A percentile compares a stretch with the other conserved stretches of the same genome.
These are phyloP conservation scores for Leishmania aethiopica DNA, from an alignment of 208 protist species.

Conservation along the genomic window DNA sequence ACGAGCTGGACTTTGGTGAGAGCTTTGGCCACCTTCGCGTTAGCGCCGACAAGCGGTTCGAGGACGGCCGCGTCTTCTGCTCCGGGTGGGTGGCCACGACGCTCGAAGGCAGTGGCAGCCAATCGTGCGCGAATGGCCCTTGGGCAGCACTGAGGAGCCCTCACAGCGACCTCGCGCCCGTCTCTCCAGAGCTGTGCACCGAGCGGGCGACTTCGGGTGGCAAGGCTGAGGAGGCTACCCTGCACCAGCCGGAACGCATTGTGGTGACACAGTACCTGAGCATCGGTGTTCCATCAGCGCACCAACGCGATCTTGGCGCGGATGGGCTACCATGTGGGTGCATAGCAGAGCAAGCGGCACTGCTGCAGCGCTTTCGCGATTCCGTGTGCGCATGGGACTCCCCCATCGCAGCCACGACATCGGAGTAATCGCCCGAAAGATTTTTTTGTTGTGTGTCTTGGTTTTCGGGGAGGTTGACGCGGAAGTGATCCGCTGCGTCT, in stretches of 20 bases:
- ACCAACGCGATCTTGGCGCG: not conserved
- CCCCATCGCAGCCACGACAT: not conserved
- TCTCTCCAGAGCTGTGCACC: not conserved
- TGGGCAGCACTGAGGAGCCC: not conserved
- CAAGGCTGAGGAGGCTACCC: not conserved
- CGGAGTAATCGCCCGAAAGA: not conserved
- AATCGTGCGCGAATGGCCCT: not conserved
- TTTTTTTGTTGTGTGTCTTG: not conserved
- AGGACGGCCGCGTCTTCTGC: slow-evolving; percentile 19
- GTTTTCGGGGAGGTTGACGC: too few relatives aligned
- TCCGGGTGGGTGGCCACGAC: slow-evolving; percentile 26
- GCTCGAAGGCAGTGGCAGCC: not conserved
- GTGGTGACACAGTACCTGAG: slow-evolving; percentile 30
- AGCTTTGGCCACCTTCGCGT: too few relatives aligned
- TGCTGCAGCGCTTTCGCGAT: slow-evolving; percentile 26
- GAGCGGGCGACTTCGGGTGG: not conserved
- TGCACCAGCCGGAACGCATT: not conserved
- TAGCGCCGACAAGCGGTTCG: not conserved
- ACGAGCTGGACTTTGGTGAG: not conserved
- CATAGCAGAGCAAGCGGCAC: slow-evolving; percentile 4
- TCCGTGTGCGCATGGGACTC: slow-evolving; percentile 17
- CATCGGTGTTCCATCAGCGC: not conserved
- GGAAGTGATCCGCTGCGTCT: not conserved
- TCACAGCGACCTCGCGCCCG: not conserved
- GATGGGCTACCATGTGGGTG: not conserved